Percentiles rank a stretch among this genome's conserved stretches.
Evolutionary conservation across 495 filamentous ascomycete species (phyloP).

Genomic region (Cercophora sp.): DNA sequence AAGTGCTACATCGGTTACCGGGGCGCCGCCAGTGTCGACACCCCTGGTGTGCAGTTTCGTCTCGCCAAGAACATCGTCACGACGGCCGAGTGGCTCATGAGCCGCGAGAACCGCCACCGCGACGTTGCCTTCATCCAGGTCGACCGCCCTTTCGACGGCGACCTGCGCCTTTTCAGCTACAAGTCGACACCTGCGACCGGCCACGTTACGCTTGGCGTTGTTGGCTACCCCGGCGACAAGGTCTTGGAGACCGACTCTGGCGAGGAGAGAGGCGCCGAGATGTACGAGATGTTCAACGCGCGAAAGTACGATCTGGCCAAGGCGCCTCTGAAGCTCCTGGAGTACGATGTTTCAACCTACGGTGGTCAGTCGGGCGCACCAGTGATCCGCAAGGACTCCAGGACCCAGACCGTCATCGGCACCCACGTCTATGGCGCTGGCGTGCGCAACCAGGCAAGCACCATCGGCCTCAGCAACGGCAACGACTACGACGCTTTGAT

Average conservation of each 20-base stretch:
- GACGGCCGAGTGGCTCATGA: slow-evolving; percentile 33
- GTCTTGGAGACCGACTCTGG: slow-evolving; percentile 8
- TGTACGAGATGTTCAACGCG: slow-evolving; percentile 36
- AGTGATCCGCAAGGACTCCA: slow-evolving; percentile 26
- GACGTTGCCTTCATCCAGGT: slow-evolving; percentile 40
- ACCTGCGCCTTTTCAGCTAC: slow-evolving; percentile 28
- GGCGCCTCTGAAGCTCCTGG: slow-evolving; percentile 28
- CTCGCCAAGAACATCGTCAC: slow-evolving; percentile 32
- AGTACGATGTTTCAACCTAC: slow-evolving; percentile 36
- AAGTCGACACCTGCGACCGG: slow-evolving; percentile 28
- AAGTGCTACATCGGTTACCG: slow-evolving; percentile 40
- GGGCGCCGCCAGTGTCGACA: slow-evolving; percentile 24
- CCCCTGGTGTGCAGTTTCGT: slow-evolving; percentile 32
- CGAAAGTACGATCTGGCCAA: too few species aligned
- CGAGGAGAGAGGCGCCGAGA: slow-evolving; percentile 34
- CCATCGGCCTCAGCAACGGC: slow-evolving; percentile 26
- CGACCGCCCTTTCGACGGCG: slow-evolving; percentile 32
- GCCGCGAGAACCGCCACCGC: slow-evolving; percentile 21
- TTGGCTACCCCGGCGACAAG: slow-evolving; percentile 42
- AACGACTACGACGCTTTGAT: slow-evolving; percentile 28
- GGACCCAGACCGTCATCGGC: slow-evolving; percentile 22
- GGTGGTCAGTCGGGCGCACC: slow-evolving; percentile 37
- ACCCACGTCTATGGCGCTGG: slow-evolving; percentile 33
- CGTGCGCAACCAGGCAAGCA: slow-evolving; percentile 28
- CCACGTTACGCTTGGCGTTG: slow-evolving; percentile 32